These are phyloP conservation scores for Pseudogymnoascus sp. DNA, from an alignment of 2,329 filamentous ascomycete species.

Conservation along the genomic window DNA sequence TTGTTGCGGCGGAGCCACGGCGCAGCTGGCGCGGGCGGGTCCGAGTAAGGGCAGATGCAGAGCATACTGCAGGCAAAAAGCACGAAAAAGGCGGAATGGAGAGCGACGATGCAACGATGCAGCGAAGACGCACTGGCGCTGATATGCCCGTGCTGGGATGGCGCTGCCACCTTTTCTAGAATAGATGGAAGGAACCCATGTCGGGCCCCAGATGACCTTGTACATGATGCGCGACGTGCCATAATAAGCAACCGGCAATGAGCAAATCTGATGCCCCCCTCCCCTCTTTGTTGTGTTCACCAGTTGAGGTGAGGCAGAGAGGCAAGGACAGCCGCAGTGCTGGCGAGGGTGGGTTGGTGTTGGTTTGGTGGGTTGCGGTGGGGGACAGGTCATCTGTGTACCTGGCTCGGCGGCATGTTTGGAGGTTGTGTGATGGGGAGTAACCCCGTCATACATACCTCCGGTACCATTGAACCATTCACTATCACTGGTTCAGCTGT, in stretches of 20 bases:
- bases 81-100: background rate
- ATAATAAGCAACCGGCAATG: constrained; percentile 1
- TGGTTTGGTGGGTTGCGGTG: background rate
- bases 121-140: background rate
- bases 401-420: background rate
- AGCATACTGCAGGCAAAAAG: no score
- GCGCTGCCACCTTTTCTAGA: constrained; percentile 1
- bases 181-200: background rate
- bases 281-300: background rate
- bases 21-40: background rate
- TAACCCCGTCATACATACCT: background rate
- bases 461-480: background rate
- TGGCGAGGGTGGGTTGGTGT: background rate
- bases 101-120: background rate
- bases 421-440: background rate
- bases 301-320: background rate
- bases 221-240: background rate
- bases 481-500: background rate
- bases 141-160: background rate
- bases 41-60: background rate
- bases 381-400: background rate
- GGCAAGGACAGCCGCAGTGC: background rate
- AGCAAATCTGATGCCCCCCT: background rate
- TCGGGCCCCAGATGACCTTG: background rate
- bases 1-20: background rate